Conservation (phyloP, 2,329 filamentous ascomycete genomes). For the Calonectria pauciramosa region DNA sequence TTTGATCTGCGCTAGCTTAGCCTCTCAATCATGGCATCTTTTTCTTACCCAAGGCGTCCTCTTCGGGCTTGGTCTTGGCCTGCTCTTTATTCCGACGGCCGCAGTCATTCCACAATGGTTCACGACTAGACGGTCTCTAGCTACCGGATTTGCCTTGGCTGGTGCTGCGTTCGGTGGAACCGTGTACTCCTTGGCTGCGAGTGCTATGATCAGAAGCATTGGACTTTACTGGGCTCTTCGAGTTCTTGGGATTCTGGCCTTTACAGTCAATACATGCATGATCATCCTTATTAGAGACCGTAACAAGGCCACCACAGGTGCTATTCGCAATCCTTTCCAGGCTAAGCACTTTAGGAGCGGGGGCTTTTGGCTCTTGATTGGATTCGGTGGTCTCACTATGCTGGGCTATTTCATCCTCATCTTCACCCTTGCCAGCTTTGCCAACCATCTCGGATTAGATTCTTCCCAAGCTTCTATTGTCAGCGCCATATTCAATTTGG, state of each 20-base stretch:
- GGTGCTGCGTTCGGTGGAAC: slow-evolving; percentile 82
- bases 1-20: slow-evolving; percentile 79
- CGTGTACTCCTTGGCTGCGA: slow-evolving; percentile 75
- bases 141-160: slow-evolving; percentile 76
- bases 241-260: slow-evolving; percentile 73
- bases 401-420: slow-evolving; percentile 81
- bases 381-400: slow-evolving; percentile 79
- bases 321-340: no score
- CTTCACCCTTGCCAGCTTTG: slow-evolving; percentile 82
- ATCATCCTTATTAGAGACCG: slow-evolving; percentile 76
- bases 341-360: no score
- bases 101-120: slow-evolving; percentile 83
- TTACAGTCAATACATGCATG: slow-evolving; percentile 73
- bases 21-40: slow-evolving; percentile 79
- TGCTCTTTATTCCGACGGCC: slow-evolving; percentile 78
- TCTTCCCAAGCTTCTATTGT: slow-evolving; percentile 78
- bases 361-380: slow-evolving; percentile 63
- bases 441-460: slow-evolving; percentile 74
- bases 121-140: slow-evolving; percentile 74
- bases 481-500: slow-evolving; percentile 80
- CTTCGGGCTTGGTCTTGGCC: slow-evolving; percentile 83
- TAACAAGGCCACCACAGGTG: slow-evolving; percentile 64
- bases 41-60: slow-evolving; percentile 81
- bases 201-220: slow-evolving; percentile 76
- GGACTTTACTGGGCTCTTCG: slow-evolving; percentile 77